phyloP scores from a whole-genome alignment of 768 basidiomycete genomes.

The Ephemerocybe angulata region DNA sequence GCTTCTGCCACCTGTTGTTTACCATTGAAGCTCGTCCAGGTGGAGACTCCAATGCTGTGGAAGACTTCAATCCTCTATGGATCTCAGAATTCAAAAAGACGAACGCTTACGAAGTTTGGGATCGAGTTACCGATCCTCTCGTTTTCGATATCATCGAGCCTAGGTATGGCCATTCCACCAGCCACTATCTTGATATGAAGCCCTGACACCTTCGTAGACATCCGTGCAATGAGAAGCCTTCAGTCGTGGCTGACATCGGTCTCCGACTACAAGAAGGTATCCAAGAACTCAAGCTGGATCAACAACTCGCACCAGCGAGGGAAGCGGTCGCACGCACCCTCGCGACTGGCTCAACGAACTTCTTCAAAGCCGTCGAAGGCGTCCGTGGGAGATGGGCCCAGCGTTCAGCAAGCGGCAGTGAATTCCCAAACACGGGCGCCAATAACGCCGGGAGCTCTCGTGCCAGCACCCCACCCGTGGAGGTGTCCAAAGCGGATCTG shows the following conservation, averaged over 20 bases:
- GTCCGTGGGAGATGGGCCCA: conserved; percentile 70
- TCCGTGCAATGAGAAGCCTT: conserved; percentile 89
- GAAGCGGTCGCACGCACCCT: conserved; percentile 83
- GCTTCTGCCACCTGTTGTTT: conserved; percentile 1
- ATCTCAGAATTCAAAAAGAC: conserved; percentile 85
- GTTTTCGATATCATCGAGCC: conserved; percentile 96
- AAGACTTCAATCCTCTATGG: conserved; percentile 89
- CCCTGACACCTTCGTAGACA: conserved; percentile 49
- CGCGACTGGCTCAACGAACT: conserved; percentile 66
- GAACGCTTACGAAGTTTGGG: conserved; percentile 87
- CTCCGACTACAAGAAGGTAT: conserved; percentile 90
- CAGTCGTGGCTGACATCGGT: conserved; percentile 87
- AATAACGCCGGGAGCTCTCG: conserved; percentile 25
- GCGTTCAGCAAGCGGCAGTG: conserved; percentile 19
- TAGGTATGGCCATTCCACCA: conserved; percentile 42
- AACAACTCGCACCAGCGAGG: conserved; percentile 89
- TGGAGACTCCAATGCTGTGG: conserved; percentile 53
- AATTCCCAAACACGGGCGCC: conserved; percentile 17
- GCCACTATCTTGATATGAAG: not conserved
- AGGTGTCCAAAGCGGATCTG: conserved; percentile 30
- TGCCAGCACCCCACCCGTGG: conserved; percentile 35
- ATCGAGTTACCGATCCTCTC: conserved; percentile 83
- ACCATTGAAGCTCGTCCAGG: conserved; percentile 25
- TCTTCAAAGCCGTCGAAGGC: conserved; percentile 89
- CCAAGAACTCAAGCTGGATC: conserved; percentile 88